Evolutionary conservation across 2,329 filamentous ascomycete species (phyloP).

Genomic region (Diaporthe batatas): DNA sequence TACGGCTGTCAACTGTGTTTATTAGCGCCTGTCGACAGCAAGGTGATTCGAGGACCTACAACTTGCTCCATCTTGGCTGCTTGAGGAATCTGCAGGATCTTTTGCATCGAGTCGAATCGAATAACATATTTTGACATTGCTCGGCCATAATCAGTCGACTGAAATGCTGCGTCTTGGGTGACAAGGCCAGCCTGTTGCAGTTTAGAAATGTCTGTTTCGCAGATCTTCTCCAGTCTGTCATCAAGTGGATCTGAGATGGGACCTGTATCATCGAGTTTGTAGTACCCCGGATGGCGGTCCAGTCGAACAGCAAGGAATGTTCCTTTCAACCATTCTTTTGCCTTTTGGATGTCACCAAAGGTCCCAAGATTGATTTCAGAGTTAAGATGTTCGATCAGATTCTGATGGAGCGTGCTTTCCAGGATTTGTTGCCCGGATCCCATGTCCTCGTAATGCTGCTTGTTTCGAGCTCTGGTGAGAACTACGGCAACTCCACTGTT

Average conservation of each 20-base stretch:
- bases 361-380: constrained; percentile 85
- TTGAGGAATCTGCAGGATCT: constrained; percentile 72
- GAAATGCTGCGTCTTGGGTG: constrained; percentile 61
- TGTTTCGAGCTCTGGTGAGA: constrained; percentile 77
- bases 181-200: constrained; percentile 73
- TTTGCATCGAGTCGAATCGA: constrained; percentile 83
- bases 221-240: constrained; percentile 77
- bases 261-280: constrained; percentile 70
- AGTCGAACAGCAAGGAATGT: constrained; percentile 85
- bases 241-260: constrained; percentile 64
- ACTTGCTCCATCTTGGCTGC: constrained; percentile 75
- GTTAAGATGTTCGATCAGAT: constrained; percentile 86
- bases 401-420: constrained; percentile 83
- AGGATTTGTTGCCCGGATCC: constrained; percentile 79
- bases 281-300: constrained; percentile 77
- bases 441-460: constrained; percentile 77
- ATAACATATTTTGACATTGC: constrained; percentile 89
- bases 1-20: constrained; percentile 72
- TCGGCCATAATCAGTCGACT: constrained; percentile 78
- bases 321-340: constrained; percentile 79
- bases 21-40: constrained; percentile 18
- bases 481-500: constrained; percentile 82
- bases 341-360: constrained; percentile 73
- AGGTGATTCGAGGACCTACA: constrained; percentile 60
- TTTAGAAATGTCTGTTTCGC: constrained; percentile 75